phyloP scores from a whole-genome alignment of 2,329 filamentous ascomycete genomes.

The Shiraia bambusicola region DNA sequence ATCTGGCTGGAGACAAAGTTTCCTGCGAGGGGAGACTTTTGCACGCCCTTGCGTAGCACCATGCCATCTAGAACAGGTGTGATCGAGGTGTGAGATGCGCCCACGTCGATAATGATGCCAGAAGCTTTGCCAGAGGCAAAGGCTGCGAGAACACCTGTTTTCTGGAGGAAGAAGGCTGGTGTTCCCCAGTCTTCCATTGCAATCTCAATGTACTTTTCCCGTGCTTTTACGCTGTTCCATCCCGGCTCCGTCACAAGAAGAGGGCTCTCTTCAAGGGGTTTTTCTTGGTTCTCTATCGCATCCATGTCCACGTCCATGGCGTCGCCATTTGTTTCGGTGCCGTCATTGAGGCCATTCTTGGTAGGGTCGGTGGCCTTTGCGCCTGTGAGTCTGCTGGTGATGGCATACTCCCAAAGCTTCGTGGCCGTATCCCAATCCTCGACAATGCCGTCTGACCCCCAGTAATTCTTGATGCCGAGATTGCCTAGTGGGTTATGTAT shows the following conservation, averaged over 20 bases:
- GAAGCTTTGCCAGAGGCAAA: constrained; percentile 93
- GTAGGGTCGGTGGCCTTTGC: constrained; percentile 67
- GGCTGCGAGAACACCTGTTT: constrained; percentile 84
- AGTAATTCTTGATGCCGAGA: constrained; percentile 88
- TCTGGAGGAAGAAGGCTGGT: constrained; percentile 90
- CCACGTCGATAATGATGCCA: constrained; percentile 88
- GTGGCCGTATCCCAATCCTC: constrained; percentile 95
- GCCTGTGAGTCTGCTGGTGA: constrained; percentile 84
- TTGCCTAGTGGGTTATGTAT: constrained; percentile 74
- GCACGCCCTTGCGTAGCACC: constrained; percentile 82
- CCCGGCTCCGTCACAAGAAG: constrained; percentile 91
- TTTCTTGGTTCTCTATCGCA: constrained; percentile 63
- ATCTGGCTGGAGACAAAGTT: constrained; percentile 90
- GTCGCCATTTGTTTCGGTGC: constrained; percentile 56
- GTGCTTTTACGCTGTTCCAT: constrained; percentile 84
- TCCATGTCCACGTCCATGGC: constrained; percentile 58
- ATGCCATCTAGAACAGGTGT: constrained; percentile 93
- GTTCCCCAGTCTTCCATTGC: constrained; percentile 97
- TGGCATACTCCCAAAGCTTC: constrained; percentile 88
- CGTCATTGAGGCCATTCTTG: constrained; percentile 78
- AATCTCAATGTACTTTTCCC: constrained; percentile 93
- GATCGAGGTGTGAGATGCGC: constrained; percentile 83
- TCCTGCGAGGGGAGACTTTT: constrained; percentile 81
- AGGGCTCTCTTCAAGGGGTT: constrained; percentile 83
- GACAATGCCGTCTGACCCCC: constrained; percentile 83